Evolutionary conservation across 1,284 basidiomycete genomes (phyloP).

Genomic region (Dichomitus squalens): DNA sequence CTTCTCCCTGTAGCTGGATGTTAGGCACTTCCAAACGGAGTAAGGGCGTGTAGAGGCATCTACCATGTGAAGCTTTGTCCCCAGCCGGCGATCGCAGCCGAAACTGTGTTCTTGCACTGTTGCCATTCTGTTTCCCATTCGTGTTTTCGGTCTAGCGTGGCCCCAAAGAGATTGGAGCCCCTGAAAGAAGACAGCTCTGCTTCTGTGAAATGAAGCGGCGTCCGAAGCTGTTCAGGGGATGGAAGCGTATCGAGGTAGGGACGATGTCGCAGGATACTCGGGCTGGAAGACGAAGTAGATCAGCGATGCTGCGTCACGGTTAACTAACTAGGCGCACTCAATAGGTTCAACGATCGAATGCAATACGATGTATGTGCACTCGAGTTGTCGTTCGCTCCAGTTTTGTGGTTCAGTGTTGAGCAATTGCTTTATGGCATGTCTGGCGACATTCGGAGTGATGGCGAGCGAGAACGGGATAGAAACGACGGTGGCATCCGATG

Average conservation of each 20-base stretch:
- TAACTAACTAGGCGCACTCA: conserved; percentile 23
- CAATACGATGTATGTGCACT: conserved; percentile 70
- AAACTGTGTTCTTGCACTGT: conserved; percentile 47
- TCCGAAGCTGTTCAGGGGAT: conserved; percentile 54
- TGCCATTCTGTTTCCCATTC: conserved; percentile 66
- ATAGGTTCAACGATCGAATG: conserved; percentile 59
- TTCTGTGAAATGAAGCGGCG: conserved; percentile 73
- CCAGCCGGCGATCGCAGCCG: conserved; percentile 42
- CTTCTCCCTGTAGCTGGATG: conserved; percentile 54
- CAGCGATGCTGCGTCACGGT: background rate
- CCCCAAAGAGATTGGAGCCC: conserved; percentile 80
- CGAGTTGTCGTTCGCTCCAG: conserved; percentile 74
- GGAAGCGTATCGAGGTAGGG: conserved; percentile 77
- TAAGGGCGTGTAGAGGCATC: conserved; percentile 22
- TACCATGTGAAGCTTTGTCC: conserved; percentile 69
- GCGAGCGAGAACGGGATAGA: conserved; percentile 77
- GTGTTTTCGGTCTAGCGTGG: conserved; percentile 61
- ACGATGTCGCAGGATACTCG: conserved; percentile 46
- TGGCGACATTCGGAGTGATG: conserved; percentile 61
- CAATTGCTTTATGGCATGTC: conserved; percentile 45
- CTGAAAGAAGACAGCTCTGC: conserved; percentile 66
- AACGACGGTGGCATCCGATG: conserved; percentile 58
- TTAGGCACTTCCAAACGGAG: background rate
- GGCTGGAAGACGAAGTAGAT: conserved; percentile 10
- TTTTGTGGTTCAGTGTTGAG: conserved; percentile 35